Percentiles rank a stretch among this genome's conserved stretches.
Evolutionary conservation across 768 basidiomycete species (phyloP).

Genomic region (Leccinum uliginosum): DNA sequence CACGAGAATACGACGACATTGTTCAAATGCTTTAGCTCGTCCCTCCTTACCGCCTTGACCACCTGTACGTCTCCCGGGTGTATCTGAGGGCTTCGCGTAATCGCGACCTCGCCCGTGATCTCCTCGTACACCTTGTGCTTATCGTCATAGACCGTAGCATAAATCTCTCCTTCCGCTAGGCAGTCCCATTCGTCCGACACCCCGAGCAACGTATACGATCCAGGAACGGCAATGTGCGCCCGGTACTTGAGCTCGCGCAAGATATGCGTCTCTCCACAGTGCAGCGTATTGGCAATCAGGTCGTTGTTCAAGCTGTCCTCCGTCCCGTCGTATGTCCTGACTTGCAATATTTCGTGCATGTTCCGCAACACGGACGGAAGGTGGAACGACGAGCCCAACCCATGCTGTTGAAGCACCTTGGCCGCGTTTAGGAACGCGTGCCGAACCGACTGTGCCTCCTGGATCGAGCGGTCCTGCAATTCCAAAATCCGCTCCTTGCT

Average conservation of each 20-base stretch:
- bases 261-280: constrained; percentile 40
- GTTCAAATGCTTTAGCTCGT: constrained; percentile 35
- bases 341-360: constrained; percentile 31
- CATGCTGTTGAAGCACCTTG: constrained; percentile 39
- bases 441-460: constrained; percentile 33
- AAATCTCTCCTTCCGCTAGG: constrained; percentile 44
- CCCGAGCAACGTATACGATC: constrained; percentile 47
- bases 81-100: constrained; percentile 50
- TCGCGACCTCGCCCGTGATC: constrained; percentile 37
- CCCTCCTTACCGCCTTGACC: constrained; percentile 39
- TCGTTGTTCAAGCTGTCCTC: constrained; percentile 26
- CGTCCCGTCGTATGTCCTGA: constrained; percentile 18
- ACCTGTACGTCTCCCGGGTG: constrained; percentile 46
- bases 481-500: constrained; percentile 28
- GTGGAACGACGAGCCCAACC: constrained; percentile 42
- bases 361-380: constrained; percentile 41
- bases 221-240: constrained; percentile 47
- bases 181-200: constrained; percentile 49
- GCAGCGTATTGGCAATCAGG: constrained; percentile 35
- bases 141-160: constrained; percentile 37
- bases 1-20: constrained; percentile 52
- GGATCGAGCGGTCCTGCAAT: constrained; percentile 37
- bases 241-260: constrained; percentile 50
- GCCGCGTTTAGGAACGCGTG: constrained; percentile 34
- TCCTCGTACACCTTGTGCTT: constrained; percentile 21